These are phyloP conservation scores for Talaromyces sp. DNA, from an alignment of 2,329 filamentous ascomycete species.

Conservation along the genomic window DNA sequence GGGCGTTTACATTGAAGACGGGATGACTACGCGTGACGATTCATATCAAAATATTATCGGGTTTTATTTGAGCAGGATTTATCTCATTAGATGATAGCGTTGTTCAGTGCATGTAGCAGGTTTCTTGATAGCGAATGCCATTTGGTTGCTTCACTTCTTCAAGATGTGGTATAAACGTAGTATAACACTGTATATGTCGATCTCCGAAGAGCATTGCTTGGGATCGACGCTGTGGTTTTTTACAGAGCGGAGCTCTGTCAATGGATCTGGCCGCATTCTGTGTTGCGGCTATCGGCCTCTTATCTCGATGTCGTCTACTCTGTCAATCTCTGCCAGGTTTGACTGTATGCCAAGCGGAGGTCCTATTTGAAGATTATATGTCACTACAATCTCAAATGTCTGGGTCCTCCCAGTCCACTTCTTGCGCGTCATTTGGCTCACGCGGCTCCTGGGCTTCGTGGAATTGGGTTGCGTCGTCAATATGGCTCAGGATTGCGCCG, in stretches of 20 bases:
- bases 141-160: not conserved
- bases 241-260: not conserved
- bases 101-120: not conserved
- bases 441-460: conserved; percentile 89
- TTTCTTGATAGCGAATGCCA: not conserved
- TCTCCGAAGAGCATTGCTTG: not conserved
- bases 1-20: not conserved
- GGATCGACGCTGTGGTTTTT: not conserved
- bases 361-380: not conserved
- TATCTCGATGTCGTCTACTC: not conserved
- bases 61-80: not conserved
- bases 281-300: not conserved
- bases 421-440: conserved; percentile 66
- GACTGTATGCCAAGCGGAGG: not conserved
- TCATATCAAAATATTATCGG: not conserved
- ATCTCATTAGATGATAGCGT: not conserved
- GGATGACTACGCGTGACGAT: not conserved
- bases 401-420: conserved; percentile 46
- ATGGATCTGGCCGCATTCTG: not conserved
- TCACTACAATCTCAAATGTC: conserved; percentile 15
- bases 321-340: not conserved
- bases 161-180: not conserved
- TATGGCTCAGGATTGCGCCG: conserved; percentile 76
- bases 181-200: not conserved
- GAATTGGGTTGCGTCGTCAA: conserved; percentile 89